These are phyloP conservation scores for Aspergillus tamarii DNA, from an alignment of 2,329 filamentous ascomycete genomes.

Conservation along the genomic window DNA sequence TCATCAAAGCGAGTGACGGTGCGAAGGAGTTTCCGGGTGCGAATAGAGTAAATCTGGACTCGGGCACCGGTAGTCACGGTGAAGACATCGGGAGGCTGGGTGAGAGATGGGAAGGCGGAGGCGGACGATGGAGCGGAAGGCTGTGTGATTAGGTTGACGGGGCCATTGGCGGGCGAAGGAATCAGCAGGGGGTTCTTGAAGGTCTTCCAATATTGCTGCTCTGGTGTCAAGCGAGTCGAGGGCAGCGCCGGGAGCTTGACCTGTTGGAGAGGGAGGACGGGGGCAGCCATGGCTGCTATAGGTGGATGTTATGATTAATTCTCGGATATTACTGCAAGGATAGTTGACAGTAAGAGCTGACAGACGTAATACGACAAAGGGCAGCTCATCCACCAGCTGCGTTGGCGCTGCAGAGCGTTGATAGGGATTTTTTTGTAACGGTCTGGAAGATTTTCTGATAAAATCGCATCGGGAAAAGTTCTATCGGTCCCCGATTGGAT, in stretches of 20 bases:
- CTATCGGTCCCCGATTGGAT: not conserved
- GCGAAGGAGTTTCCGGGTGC: constrained; percentile 88
- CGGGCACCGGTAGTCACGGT: constrained; percentile 93
- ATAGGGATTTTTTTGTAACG: not conserved
- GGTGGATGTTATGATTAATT: not conserved
- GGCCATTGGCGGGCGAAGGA: constrained; percentile 85
- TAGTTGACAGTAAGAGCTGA: not conserved
- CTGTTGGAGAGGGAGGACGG: constrained; percentile 77
- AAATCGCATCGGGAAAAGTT: constrained; percentile 9
- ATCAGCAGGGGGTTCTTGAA: constrained; percentile 92
- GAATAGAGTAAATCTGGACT: constrained; percentile 90
- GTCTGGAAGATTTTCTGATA: constrained; percentile 9
- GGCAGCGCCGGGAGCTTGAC: constrained; percentile 83
- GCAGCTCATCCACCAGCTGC: constrained; percentile 7
- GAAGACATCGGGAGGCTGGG: constrained; percentile 64
- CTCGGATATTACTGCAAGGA: not conserved
- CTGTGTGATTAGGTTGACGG: constrained; percentile 87
- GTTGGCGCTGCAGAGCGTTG: constrained; percentile 5
- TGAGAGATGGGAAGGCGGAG: constrained; percentile 46
- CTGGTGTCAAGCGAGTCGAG: constrained; percentile 75
- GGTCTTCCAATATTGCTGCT: constrained; percentile 94
- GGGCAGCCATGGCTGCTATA: constrained; percentile 71
- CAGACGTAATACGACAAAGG: not conserved
- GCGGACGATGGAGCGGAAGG: constrained; percentile 54
- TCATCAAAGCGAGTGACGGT: constrained; percentile 94